Evolutionary conservation across 2,329 filamentous ascomycete genomes (phyloP).

Genomic region (Cytospora paraplurivora): DNA sequence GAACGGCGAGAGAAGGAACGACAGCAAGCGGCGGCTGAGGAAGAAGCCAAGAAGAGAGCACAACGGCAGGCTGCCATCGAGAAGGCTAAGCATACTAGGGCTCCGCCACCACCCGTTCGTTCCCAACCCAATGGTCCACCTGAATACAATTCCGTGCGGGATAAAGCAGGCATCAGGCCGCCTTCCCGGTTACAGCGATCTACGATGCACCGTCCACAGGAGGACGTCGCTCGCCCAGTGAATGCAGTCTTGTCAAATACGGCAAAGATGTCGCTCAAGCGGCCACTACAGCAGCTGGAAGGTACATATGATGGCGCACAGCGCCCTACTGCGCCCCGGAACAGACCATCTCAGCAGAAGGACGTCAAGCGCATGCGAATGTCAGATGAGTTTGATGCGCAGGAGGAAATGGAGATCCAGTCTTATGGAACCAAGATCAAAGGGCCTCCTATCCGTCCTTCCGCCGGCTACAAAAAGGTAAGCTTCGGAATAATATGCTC

Average conservation of each 20-base stretch:
- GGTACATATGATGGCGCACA: constrained; percentile 57
- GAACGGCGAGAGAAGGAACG: constrained; percentile 64
- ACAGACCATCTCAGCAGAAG: constrained; percentile 65
- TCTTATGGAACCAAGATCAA: constrained; percentile 65
- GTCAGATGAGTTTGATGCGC: constrained; percentile 64
- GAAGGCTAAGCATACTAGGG: constrained; percentile 65
- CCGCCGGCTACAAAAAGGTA: constrained; percentile 70
- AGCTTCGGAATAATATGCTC: constrained; percentile 31
- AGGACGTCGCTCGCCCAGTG: constrained; percentile 63
- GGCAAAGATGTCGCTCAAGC: constrained; percentile 74
- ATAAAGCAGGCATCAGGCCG: constrained; percentile 45
- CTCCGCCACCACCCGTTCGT: constrained; percentile 61
- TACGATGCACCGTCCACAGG: constrained; percentile 52
- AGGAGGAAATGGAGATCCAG: constrained; percentile 60
- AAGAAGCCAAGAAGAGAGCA: constrained; percentile 67
- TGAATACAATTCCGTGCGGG: constrained; percentile 45
- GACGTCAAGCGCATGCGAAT: constrained; percentile 82
- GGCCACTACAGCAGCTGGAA: constrained; percentile 65
- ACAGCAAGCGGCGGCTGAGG: constrained; percentile 52
- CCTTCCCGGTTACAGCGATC: constrained; percentile 60
- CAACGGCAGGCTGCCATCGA: constrained; percentile 66
- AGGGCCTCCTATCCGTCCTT: constrained; percentile 83
- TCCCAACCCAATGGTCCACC: constrained; percentile 55
- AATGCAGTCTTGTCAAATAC: constrained; percentile 58
- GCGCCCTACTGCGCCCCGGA: constrained; percentile 50